phyloP scores from a whole-genome alignment of 139 green algal species.

The Cymbomonas tetramitiformis region DNA sequence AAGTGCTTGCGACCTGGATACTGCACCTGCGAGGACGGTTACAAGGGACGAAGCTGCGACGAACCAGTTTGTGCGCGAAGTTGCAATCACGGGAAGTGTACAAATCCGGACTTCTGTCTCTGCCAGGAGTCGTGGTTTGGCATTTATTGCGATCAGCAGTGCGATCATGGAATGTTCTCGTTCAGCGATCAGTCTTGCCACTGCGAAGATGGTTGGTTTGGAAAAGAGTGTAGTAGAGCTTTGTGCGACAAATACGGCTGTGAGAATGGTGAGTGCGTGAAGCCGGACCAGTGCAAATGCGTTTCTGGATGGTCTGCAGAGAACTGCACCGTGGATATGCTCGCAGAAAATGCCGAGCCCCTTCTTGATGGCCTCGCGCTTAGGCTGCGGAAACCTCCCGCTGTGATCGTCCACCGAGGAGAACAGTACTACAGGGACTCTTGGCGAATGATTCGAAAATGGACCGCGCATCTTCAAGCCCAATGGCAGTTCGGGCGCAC shows the following conservation, averaged over 20 bases:
- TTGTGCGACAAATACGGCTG: constrained; percentile 11
- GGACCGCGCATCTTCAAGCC: constrained; percentile 10
- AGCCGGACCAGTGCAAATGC: constrained; percentile 14
- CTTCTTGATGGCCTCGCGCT: constrained; percentile 12
- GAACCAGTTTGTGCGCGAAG: constrained; percentile 5
- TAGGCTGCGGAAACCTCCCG: neutral
- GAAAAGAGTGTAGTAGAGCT: constrained; percentile 8
- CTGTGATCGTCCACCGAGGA: constrained; percentile 9
- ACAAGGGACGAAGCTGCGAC: constrained; percentile 10
- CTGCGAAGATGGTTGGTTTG: constrained; percentile 15
- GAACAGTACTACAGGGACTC: neutral
- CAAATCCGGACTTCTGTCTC: constrained; percentile 16
- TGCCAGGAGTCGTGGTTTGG: constrained; percentile 18
- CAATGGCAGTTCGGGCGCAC: constrained; percentile 18
- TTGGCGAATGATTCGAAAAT: constrained; percentile 15
- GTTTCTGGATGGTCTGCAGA: constrained; percentile 2
- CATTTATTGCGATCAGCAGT: constrained; percentile 15
- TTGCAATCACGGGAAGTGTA: constrained; percentile 15
- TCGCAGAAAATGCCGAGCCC: neutral
- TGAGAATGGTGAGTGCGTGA: constrained; percentile 13
- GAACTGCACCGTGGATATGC: constrained; percentile 9
- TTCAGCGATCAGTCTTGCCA: constrained; percentile 8
- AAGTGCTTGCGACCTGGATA: constrained; percentile 13
- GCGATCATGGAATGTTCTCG: constrained; percentile 13
- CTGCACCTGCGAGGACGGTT: constrained; percentile 22